Evolutionary conservation across 257 asterid species (phyloP).

Genomic region (Cruciata laevipes): DNA sequence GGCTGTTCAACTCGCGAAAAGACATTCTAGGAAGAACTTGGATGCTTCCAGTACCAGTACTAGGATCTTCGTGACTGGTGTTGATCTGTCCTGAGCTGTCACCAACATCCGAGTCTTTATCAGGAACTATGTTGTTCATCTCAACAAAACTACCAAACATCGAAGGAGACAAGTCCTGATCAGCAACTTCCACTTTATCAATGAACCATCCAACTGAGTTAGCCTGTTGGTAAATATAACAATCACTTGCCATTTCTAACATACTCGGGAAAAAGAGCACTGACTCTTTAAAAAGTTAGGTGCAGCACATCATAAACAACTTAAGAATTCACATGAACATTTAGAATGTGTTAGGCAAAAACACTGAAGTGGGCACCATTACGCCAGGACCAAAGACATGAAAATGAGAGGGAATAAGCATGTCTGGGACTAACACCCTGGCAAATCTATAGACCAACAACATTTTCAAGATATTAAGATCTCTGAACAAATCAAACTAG

Average conservation of each 20-base stretch:
- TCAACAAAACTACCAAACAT: slow-evolving; percentile 33
- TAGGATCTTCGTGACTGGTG: slow-evolving; percentile 44
- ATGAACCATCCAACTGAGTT: slow-evolving; percentile 29
- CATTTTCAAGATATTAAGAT: background rate
- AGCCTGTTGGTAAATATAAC: slow-evolving; percentile 36
- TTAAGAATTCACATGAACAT: background rate
- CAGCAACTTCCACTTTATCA: slow-evolving; percentile 29
- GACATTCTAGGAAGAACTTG: slow-evolving; percentile 32
- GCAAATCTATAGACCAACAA: background rate
- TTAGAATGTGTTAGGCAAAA: background rate
- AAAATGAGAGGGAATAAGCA: background rate
- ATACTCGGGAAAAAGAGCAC: background rate
- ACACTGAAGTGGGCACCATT: background rate
- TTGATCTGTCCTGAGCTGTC: slow-evolving; percentile 27
- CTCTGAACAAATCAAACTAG: background rate
- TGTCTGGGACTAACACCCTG: background rate
- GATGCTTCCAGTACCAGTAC: slow-evolving; percentile 9
- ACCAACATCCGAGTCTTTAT: slow-evolving; percentile 52
- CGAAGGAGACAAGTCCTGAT: slow-evolving; percentile 41
- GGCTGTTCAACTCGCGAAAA: slow-evolving; percentile 61
- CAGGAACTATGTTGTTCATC: slow-evolving; percentile 50
- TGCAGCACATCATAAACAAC: background rate
- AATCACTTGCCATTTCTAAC: slow-evolving; percentile 3
- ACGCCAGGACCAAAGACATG: background rate
- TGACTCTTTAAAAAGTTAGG: background rate